Percentiles rank a stretch among this genome's conserved stretches.
These are phyloP conservation scores for Apiotrichum domesticum DNA, from an alignment of 1,284 basidiomycete species.

Conservation along the genomic window DNA sequence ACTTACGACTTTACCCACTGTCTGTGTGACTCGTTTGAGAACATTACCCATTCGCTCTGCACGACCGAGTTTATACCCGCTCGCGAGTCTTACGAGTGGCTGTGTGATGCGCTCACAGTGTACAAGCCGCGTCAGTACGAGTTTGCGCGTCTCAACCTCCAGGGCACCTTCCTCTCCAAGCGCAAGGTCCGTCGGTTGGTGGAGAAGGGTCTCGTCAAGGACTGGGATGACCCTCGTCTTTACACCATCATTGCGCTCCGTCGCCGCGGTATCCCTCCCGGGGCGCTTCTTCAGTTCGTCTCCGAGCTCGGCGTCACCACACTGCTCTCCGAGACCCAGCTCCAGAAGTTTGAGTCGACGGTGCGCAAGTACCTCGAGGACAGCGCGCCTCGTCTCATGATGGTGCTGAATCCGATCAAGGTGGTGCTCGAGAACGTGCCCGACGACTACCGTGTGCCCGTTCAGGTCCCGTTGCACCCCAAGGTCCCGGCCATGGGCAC, in stretches of 20 bases:
- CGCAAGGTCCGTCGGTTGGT: conserved; percentile 91
- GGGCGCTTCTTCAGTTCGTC: conserved; percentile 89
- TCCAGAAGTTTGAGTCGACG: conserved; percentile 80
- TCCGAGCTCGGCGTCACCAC: conserved; percentile 89
- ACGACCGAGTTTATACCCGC: conserved; percentile 96
- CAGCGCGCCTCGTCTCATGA: conserved; percentile 79
- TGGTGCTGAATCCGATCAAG: conserved; percentile 88
- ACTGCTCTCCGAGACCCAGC: conserved; percentile 74
- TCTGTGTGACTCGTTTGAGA: conserved; percentile 96
- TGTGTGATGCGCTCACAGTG: conserved; percentile 91
- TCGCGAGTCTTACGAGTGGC: conserved; percentile 97
- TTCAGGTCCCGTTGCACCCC: conserved; percentile 91
- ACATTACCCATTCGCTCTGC: conserved; percentile 97
- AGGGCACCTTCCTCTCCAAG: conserved; percentile 96
- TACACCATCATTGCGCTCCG: conserved; percentile 95
- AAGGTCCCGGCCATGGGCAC: conserved; percentile 85
- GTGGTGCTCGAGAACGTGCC: conserved; percentile 85
- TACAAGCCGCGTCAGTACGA: conserved; percentile 99
- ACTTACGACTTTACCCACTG: conserved; percentile 99
- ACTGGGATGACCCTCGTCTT: conserved; percentile 98
- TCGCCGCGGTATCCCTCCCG: conserved; percentile 89
- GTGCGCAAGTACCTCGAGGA: conserved; percentile 87
- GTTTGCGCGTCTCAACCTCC: conserved; percentile 87
- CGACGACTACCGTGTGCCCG: conserved; percentile 73
- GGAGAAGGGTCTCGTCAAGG: conserved; percentile 72